phyloP scores from a whole-genome alignment of 2,329 filamentous ascomycete genomes.

The Bipolaris zeicola region DNA sequence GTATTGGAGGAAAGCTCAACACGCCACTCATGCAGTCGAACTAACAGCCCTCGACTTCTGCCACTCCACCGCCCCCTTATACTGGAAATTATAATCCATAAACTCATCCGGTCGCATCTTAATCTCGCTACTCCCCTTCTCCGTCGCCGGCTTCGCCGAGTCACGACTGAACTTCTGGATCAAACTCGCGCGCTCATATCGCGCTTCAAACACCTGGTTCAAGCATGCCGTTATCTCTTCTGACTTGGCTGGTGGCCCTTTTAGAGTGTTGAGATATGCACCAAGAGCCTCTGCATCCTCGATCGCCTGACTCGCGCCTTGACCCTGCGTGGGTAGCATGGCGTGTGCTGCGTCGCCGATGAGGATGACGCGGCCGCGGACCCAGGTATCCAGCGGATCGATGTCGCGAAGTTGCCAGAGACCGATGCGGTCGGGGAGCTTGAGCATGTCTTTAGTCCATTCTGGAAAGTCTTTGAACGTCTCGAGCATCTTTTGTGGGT shows the following conservation, averaged over 20 bases:
- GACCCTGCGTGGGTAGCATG: slow-evolving; percentile 59
- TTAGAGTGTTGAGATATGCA: slow-evolving; percentile 20
- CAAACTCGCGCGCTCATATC: slow-evolving; percentile 47
- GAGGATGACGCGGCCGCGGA: slow-evolving; percentile 55
- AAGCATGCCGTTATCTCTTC: slow-evolving; percentile 27
- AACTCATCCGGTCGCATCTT: slow-evolving; percentile 51
- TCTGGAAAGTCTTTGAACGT: slow-evolving; percentile 51
- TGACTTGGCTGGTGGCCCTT: slow-evolving; percentile 5
- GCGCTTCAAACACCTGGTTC: slow-evolving; percentile 15
- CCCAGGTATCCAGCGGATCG: slow-evolving; percentile 54
- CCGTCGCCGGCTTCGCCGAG: slow-evolving; percentile 49
- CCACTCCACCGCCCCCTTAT: slow-evolving; percentile 47
- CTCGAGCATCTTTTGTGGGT: slow-evolving; percentile 46
- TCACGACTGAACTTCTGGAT: slow-evolving; percentile 55
- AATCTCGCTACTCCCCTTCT: slow-evolving; percentile 37
- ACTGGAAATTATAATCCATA: slow-evolving; percentile 51
- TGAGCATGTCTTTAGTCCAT: slow-evolving; percentile 48
- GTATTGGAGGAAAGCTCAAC: no score
- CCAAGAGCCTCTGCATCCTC: slow-evolving; percentile 56
- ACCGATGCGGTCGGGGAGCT: slow-evolving; percentile 42
- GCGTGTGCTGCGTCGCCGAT: slow-evolving; percentile 60
- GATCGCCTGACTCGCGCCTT: slow-evolving; percentile 61
- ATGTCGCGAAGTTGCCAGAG: slow-evolving; percentile 56
- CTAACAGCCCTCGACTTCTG: slow-evolving; percentile 7
- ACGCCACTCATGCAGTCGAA: neutral